Percentiles rank a stretch among this genome's conserved stretches.
Evolutionary conservation across 805 yeast species (phyloP).

Genomic region (Yamadazyma sp.): DNA sequence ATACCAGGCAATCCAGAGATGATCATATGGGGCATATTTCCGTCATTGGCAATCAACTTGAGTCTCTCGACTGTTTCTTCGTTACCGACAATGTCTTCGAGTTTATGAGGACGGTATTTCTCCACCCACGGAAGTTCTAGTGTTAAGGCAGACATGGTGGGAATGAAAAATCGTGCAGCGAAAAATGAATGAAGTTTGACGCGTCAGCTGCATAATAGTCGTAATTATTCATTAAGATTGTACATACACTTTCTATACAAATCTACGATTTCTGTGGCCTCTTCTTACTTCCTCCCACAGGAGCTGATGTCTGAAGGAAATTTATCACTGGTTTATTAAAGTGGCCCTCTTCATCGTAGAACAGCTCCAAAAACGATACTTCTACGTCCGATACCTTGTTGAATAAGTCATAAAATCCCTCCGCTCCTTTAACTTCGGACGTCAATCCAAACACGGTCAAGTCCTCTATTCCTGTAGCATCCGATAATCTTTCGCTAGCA

Average conservation of each 20-base stretch:
- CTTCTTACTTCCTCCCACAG: constrained; percentile 24
- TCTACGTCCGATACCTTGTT: constrained; percentile 35
- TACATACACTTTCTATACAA: no score
- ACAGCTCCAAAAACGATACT: constrained; percentile 47
- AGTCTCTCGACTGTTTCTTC: constrained; percentile 84
- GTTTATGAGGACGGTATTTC: constrained; percentile 79
- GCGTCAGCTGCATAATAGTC: constrained; percentile 6
- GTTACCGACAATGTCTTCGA: constrained; percentile 91
- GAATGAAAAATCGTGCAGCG: constrained; percentile 6
- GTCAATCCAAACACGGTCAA: constrained; percentile 36
- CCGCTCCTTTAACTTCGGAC: constrained; percentile 26
- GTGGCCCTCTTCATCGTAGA: constrained; percentile 23
- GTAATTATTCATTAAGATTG: constrained; percentile 1
- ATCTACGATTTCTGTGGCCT: background rate
- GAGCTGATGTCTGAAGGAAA: constrained; percentile 47
- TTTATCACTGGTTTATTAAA: constrained; percentile 40
- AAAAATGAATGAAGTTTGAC: constrained; percentile 14
- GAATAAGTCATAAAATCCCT: constrained; percentile 28
- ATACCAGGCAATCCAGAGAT: constrained; percentile 97
- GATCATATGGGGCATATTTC: constrained; percentile 96
- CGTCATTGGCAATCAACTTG: constrained; percentile 81
- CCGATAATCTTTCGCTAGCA: constrained; percentile 29
- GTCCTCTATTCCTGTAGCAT: constrained; percentile 26
- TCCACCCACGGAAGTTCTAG: constrained; percentile 68
- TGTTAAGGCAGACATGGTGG: constrained; percentile 13